Base-by-base conservation (phyloP, 345 rosid species). In the Linum lewisii region DNA sequence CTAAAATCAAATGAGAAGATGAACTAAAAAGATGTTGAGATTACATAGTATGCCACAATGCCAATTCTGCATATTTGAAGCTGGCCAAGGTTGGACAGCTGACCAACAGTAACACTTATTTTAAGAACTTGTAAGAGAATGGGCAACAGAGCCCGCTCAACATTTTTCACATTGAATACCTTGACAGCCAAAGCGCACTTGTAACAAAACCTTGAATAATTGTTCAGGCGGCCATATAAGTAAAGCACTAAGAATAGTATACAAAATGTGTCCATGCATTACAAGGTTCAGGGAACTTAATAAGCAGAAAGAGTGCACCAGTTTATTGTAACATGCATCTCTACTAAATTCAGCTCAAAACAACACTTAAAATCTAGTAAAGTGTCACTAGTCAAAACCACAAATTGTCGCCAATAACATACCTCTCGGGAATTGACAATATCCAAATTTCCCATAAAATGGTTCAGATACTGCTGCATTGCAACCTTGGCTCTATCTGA, bases 371-470 rank as follows among this genome's bases (percentile, higher is more conserved):
- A 42, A 42, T 42, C 47, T 16, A 11, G 18, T 42, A 16, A 42
- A 42, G 47, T 42, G 47, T 11, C 47, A 42, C 47, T 7, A 11
- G 18, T 42, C 18, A 7, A 29, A 42, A 11, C 47, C 47, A 42
- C 18, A 11, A 42, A 42, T 14, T 8, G 18, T 42, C 18, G n/a
- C 44, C 2, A 58, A 42, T 7, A 73, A 63, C 54, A 52, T 76
- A 93, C 99, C 97, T 93, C 99, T 63, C 78, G 85, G 24, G 97
- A 93, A 72, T 93, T 93, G 57, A 82, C 96, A 70, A 93, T 90
- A 74, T 87, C 97, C 81, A 90, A 66, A 72, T 90, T 87, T 54
- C 99, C 99, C 59, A 93, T 76, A 78, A 93, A 93, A 66, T 85
- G 88, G 73, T 90, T 90, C 64, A 93, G 66, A 69, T 93, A 93